Percentiles rank a stretch among this genome's conserved stretches.
Conservation (phyloP, 83 land plant genomes). For the Diphasiastrum complanatum region DNA sequence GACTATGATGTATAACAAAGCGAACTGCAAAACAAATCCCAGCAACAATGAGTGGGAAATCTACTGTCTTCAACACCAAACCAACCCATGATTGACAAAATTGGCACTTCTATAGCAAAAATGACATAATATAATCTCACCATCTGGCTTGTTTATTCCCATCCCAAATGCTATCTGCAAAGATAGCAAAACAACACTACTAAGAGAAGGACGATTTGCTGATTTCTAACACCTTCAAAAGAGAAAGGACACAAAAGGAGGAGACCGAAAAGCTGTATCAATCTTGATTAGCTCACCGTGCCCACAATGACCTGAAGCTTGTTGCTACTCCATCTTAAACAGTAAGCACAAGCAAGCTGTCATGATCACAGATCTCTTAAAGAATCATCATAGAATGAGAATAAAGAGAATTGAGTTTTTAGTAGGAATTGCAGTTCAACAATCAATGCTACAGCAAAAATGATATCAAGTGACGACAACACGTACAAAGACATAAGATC, state of each 20-base stretch:
- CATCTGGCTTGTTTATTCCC: slow-evolving; percentile 99
- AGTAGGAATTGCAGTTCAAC: too few species aligned
- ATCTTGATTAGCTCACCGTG: too few species aligned
- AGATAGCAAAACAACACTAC: background rate
- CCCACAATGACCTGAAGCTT: slow-evolving; percentile 95
- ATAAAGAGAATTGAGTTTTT: too few species aligned
- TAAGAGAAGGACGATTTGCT: too few species aligned
- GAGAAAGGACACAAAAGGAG: background rate
- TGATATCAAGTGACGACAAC: too few species aligned
- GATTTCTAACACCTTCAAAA: background rate
- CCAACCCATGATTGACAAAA: background rate
- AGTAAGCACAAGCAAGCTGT: slow-evolving; percentile 1
- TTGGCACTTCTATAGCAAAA: background rate
- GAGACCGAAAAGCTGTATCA: background rate
- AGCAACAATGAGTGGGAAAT: background rate
- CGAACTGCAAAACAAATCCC: slow-evolving; percentile 50
- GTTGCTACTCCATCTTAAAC: slow-evolving; percentile 73
- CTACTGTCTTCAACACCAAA: slow-evolving; percentile 6
- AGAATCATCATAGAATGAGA: too few species aligned
- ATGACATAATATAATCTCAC: slow-evolving; percentile 34
- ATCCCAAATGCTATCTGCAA: slow-evolving; percentile 96
- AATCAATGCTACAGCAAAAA: too few species aligned
- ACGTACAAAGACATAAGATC: too few species aligned
- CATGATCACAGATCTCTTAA: too few species aligned
- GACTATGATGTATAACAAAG: slow-evolving; percentile 97